These are phyloP conservation scores for Mariannaea sp. DNA, from an alignment of 2,329 filamentous ascomycete species.

Conservation along the genomic window DNA sequence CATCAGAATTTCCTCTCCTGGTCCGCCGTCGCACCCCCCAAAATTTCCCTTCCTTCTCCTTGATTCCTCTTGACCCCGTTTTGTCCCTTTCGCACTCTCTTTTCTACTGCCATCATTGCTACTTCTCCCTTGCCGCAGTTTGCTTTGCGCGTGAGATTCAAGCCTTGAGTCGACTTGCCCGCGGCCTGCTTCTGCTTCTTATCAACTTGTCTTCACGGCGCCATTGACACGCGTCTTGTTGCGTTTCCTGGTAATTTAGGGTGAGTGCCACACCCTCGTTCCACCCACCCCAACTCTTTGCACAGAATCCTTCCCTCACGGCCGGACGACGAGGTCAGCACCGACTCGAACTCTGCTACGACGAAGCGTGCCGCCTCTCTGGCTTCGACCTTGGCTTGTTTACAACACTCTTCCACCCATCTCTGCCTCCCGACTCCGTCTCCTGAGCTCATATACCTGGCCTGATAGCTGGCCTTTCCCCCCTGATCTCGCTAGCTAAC, in stretches of 20 bases:
- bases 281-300: constrained; percentile 18
- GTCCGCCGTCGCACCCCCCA: constrained; percentile 39
- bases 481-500: constrained; percentile 36
- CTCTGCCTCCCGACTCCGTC: constrained; percentile 14
- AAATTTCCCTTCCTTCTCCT: constrained; percentile 39
- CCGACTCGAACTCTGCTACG: constrained; percentile 15
- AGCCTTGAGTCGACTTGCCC: constrained; percentile 26
- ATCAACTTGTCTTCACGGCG: constrained; percentile 37
- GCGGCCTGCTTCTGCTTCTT: constrained; percentile 35
- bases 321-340: constrained; percentile 22
- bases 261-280: constrained; percentile 35
- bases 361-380: constrained; percentile 14
- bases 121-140: constrained; percentile 41
- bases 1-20: constrained; percentile 43
- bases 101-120: constrained; percentile 45
- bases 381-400: constrained; percentile 6
- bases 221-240: constrained; percentile 45
- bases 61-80: constrained; percentile 28
- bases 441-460: constrained; percentile 30
- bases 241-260: constrained; percentile 39
- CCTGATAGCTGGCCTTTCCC: constrained; percentile 32
- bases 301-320: constrained; percentile 9
- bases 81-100: constrained; percentile 32
- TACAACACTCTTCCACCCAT: constrained; percentile 11
- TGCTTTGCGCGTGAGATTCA: constrained; percentile 37